Evolutionary conservation across 176 grass and related monocot species (phyloP), one percentile per base, ranked within the genome.

Genomic region (Leersia perrieri): DNA sequence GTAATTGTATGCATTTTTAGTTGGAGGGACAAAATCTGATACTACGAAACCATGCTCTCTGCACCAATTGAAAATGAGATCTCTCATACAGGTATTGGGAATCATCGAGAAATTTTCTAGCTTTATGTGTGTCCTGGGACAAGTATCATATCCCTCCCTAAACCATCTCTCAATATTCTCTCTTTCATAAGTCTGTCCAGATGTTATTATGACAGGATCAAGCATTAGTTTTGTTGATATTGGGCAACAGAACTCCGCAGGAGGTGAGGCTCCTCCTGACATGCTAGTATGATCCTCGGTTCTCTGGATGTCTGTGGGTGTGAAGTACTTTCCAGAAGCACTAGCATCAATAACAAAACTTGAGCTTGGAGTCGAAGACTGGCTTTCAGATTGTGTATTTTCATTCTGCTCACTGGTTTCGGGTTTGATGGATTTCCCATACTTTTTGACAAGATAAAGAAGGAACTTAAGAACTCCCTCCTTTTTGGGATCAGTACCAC

Each of bases 111-210:
- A 90, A 75, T 88, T 93, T 20, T 85, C 89, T 81, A 99, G 79
- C 82, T 99, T 99, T 53, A 69, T 80, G 23, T 88, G 64, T 29
- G 88, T 99, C 83, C 79, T 99, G 71, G 96, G 96, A 85, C 96
- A 99, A 20, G 72, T 95, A 82, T 86, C 76, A 62, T 93, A 80
- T 65, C 96, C 96, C 75, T 95, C 87, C 73, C 66, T 69, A 74
- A 99, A 99, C 96, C 96, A 99, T 72, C 87, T 99, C 71, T 95
- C 84, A 39, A 99, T 99, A 60, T 73, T 86, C 75, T 86, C 78
- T 75, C 90, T 93, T 89, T 99, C 96, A 70, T 88, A 99, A 74
- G 96, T 99, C 87, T 90, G 92, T 76, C 96, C 92, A 61, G 96
- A 95, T 70, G 86, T 66, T 91, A 95, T 95, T 87, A 95, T 87